Percentiles rank a stretch among this genome's conserved stretches.
These are phyloP conservation scores for Yarrowia divulgata DNA, from an alignment of 805 yeast species.

Conservation along the genomic window DNA sequence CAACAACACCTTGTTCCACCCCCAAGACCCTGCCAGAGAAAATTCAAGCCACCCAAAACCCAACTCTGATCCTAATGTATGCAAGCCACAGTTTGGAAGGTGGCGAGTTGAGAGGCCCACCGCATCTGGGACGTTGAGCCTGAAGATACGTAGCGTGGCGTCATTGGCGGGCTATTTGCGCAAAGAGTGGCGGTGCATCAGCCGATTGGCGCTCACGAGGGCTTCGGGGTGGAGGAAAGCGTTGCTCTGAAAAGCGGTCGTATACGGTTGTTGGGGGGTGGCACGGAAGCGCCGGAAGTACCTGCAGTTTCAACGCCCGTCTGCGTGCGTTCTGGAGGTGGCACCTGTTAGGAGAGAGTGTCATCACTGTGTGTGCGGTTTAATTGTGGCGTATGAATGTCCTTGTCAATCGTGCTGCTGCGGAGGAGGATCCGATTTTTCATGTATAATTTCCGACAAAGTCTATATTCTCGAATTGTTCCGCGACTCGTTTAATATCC, in stretches of 20 bases:
- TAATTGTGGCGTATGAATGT: conserved; percentile 3
- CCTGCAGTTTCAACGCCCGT: conserved; percentile 5
- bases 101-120: conserved; percentile 22
- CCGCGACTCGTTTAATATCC: neutral
- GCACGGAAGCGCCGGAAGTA: conserved; percentile 16
- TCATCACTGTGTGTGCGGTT: too few species aligned
- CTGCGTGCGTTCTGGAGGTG: neutral
- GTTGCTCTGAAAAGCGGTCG: too few species aligned
- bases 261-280: too few species aligned
- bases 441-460: neutral
- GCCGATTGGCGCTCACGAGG: too few species aligned
- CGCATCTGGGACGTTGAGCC: conserved; percentile 3
- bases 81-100: conserved; percentile 36
- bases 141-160: conserved; percentile 9
- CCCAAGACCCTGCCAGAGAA: neutral
- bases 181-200: conserved; percentile 19
- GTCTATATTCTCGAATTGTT: neutral
- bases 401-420: conserved; percentile 4
- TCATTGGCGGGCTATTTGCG: conserved; percentile 6
- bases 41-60: neutral
- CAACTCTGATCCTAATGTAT: neutral
- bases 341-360: neutral
- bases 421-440: too few species aligned
- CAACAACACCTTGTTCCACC: neutral
- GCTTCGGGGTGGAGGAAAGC: too few species aligned